Percentiles rank a stretch among this genome's conserved stretches.
These are phyloP conservation scores for Aspergillus sp. DNA, from an alignment of 2,329 filamentous ascomycete species.

Conservation along the genomic window DNA sequence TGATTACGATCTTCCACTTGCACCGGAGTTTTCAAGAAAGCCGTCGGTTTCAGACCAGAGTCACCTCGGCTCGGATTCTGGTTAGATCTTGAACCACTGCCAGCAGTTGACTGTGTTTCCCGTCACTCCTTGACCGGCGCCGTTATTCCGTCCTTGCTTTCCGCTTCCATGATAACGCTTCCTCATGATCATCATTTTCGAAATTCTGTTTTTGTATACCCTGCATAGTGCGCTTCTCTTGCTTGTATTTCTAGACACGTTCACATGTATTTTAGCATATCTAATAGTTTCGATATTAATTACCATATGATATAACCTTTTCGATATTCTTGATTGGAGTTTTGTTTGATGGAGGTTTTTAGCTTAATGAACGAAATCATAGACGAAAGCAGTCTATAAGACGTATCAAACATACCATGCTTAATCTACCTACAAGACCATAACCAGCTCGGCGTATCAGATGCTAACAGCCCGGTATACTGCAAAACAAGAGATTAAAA, in stretches of 20 bases:
- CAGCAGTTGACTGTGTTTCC: conserved; percentile 8
- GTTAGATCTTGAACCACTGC: background rate
- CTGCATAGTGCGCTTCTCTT: conserved; percentile 1
- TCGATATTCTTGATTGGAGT: too few relatives aligned
- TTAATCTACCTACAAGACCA: conserved; percentile 1
- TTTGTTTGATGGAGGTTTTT: too few relatives aligned
- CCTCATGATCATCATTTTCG: conserved; percentile 2
- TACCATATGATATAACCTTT: conserved; percentile 1
- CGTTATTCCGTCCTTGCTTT: background rate
- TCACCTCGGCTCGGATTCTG: background rate
- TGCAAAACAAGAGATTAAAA: background rate
- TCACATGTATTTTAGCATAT: conserved; percentile 13
- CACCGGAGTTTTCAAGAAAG: conserved; percentile 23
- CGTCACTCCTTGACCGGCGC: background rate
- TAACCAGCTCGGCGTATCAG: background rate
- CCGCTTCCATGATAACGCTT: conserved; percentile 9
- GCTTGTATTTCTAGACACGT: background rate
- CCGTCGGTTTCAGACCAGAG: conserved; percentile 22
- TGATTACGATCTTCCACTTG: conserved; percentile 41
- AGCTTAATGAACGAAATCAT: too few relatives aligned
- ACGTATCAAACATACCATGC: background rate
- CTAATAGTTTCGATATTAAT: conserved; percentile 7
- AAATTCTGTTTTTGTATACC: conserved; percentile 2
- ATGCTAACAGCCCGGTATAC: background rate
- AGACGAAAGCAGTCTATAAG: too few relatives aligned